Conservation (phyloP, 2,329 filamentous ascomycete genomes). For the Arthrinium phaeospermum region DNA sequence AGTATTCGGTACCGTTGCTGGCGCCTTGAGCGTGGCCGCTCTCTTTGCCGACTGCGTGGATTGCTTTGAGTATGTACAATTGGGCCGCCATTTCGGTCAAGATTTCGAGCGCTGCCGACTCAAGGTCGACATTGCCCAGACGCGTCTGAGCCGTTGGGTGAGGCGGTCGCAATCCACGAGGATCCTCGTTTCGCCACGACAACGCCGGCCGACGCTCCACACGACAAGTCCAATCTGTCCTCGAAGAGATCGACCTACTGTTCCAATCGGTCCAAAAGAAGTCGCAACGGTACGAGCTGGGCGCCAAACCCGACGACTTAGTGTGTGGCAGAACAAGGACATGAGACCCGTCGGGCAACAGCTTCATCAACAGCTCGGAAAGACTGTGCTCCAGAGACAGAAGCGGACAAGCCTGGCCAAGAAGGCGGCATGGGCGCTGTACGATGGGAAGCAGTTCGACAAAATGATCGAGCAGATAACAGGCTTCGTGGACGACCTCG, state of each 20-base stretch:
- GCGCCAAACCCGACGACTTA: slow-evolving; percentile 23
- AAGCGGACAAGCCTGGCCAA: slow-evolving; percentile 28
- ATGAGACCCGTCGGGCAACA: slow-evolving; percentile 25
- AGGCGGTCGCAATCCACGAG: slow-evolving; percentile 38
- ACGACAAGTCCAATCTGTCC: slow-evolving; percentile 25
- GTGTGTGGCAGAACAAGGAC: slow-evolving; percentile 17
- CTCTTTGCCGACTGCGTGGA: slow-evolving; percentile 25
- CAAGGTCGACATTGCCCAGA: slow-evolving; percentile 37
- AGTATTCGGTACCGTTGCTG: not conserved
- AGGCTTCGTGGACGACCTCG: slow-evolving; percentile 14
- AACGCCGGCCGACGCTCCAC: not conserved
- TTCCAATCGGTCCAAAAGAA: slow-evolving; percentile 31
- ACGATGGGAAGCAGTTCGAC: slow-evolving; percentile 31
- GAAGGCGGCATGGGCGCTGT: slow-evolving; percentile 33
- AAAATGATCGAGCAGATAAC: slow-evolving; percentile 25
- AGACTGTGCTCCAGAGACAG: slow-evolving; percentile 24
- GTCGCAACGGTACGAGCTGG: slow-evolving; percentile 32
- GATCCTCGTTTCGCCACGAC: slow-evolving; percentile 31
- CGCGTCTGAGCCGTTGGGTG: slow-evolving; percentile 42
- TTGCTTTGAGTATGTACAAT: slow-evolving; percentile 48
- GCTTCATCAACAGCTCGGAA: slow-evolving; percentile 24
- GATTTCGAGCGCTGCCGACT: slow-evolving; percentile 43
- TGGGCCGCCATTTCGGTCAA: slow-evolving; percentile 40
- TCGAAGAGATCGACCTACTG: slow-evolving; percentile 35
- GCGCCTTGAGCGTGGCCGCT: slow-evolving; percentile 15